phyloP scores from a whole-genome alignment of 108 stramenopile species.

The Poteriospumella lacustris region DNA sequence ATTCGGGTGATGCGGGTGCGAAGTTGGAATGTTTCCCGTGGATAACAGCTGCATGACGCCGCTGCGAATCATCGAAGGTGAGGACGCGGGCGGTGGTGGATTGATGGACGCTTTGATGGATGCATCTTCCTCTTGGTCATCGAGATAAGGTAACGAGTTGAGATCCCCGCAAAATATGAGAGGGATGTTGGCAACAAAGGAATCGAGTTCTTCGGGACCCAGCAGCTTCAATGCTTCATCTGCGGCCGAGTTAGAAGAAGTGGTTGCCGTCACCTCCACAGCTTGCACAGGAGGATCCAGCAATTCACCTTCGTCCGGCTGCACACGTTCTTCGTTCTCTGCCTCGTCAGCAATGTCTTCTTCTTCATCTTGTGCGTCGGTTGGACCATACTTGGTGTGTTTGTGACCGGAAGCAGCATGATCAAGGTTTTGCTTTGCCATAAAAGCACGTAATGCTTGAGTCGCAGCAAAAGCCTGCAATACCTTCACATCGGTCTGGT shows the following conservation, averaged over 20 bases:
- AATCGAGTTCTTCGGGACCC: not conserved
- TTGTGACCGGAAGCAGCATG: not conserved
- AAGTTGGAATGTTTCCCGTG: too few species aligned
- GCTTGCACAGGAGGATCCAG: not conserved
- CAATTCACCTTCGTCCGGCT: not conserved
- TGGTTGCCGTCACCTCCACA: not conserved
- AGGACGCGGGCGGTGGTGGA: too few species aligned
- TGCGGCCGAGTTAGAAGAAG: not conserved
- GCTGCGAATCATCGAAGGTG: too few species aligned
- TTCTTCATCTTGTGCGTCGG: not conserved
- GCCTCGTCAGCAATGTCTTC: not conserved
- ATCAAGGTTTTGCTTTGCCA: not conserved
- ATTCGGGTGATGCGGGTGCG: too few species aligned
- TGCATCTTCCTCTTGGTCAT: not conserved
- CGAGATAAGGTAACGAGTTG: not conserved
- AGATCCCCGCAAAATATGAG: conserved; percentile 16
- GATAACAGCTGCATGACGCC: too few species aligned
- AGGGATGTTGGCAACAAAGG: not conserved
- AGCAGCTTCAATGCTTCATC: not conserved
- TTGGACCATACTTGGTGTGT: not conserved
- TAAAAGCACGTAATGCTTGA: not conserved
- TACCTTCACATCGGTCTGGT: not conserved
- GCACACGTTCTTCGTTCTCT: not conserved
- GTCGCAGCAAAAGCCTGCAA: not conserved
- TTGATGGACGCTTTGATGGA: too few species aligned